phyloP scores from a whole-genome alignment of 1,284 basidiomycete genomes.

The Trametes polyzona region DNA sequence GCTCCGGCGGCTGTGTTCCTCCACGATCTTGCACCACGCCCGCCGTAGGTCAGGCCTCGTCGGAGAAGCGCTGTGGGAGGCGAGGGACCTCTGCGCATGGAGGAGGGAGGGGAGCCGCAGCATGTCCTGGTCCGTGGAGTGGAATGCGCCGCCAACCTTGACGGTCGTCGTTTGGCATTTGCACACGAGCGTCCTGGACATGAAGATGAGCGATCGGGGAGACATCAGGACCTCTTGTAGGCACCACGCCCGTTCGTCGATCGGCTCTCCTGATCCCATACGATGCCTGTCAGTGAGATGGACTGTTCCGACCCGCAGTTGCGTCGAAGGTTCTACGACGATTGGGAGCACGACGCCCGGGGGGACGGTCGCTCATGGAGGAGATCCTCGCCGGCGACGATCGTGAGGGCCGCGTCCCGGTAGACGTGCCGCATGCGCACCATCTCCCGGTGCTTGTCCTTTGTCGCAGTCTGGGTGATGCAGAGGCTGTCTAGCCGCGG shows the following conservation, averaged over 20 bases:
- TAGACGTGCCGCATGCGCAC: not conserved
- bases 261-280: no score
- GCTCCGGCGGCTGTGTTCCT: slow-evolving; percentile 15
- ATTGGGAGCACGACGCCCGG: slow-evolving; percentile 6
- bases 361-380: slow-evolving; percentile 3
- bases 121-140: not conserved
- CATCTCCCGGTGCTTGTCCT: slow-evolving; percentile 5
- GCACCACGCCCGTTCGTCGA: slow-evolving; percentile 20
- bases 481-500: slow-evolving; percentile 4
- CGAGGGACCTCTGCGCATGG: not conserved
- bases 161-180: slow-evolving; percentile 14
- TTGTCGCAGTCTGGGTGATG: slow-evolving; percentile 5
- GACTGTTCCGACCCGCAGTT: slow-evolving; percentile 10
- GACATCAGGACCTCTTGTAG: slow-evolving; percentile 19
- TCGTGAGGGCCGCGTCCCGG: slow-evolving; percentile 2
- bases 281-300: not conserved
- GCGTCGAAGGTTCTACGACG: not conserved
- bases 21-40: slow-evolving; percentile 16
- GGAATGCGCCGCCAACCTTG: slow-evolving; percentile 17
- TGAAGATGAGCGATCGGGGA: slow-evolving; percentile 15
- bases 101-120: slow-evolving; percentile 11
- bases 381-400: slow-evolving; percentile 1
- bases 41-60: not conserved
- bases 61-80: not conserved
- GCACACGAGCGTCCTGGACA: slow-evolving; percentile 18